Base-by-base conservation (phyloP, 1,139 yeast species). In the Debaryomyces sp. region DNA sequence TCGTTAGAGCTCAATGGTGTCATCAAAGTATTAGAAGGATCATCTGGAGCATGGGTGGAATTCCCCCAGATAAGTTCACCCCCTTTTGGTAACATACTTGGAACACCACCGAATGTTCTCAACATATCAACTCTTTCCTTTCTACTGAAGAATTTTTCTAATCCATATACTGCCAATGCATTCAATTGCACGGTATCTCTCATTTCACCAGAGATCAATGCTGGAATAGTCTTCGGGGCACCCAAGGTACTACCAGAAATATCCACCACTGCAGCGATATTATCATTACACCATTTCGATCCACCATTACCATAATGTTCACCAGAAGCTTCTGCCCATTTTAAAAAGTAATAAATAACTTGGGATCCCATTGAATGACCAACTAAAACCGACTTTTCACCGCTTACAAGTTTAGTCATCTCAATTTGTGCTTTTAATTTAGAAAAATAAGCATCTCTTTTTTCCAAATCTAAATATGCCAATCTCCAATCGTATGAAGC, bases 331-430 rank as follows among this genome's bases (percentile, higher is more conserved):
- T 94, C 98, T 4, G 81, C 98, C 99, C 99, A 94, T 67, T 94
- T 91, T 71, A 94, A 69, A 62, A 94, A 94, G 67, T 89, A 94
- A 61, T 81, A 89, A 2, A 87, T 81, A 38, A 94, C 82, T 65
- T 94, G 98, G 0, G 96, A 79, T 0, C 99, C 99, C 99, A 94
- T 94, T 0, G 98, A 92, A 66, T 94, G 99, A 21, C 97, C 96
- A 17, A 87, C 80, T 10, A 94, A 64, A n/a, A 87, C 85, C 1
- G 89, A 72, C 60, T 91, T 92, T 57, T 89, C 81, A 17, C 94
- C 92, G 6, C 79, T 78, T 32, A 69, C 49, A 23, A 66, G 58
- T 27, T 68, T 65, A 49, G 63, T 66, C 30, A 82, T 58, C 65
- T 94, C 99, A 49, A 92, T 84, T 55, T 82, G 85, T 18, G 71